Conservation (phyloP, 306 rosid species). For the Castanea mollissima region DNA sequence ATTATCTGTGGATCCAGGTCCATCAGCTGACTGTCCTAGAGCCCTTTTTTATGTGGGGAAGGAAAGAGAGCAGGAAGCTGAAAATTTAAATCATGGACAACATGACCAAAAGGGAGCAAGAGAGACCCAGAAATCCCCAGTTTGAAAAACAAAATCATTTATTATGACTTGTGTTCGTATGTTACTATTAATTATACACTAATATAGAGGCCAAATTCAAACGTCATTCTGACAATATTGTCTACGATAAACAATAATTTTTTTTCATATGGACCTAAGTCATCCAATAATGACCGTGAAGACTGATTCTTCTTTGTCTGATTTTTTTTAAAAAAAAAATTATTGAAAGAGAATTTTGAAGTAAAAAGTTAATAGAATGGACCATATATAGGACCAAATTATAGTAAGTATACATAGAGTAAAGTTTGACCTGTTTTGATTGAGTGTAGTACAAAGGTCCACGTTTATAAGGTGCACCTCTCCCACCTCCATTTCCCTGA, state of each 20-base stretch:
- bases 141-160: no score
- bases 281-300: neutral
- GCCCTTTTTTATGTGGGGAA: no score
- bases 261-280: no score
- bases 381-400: constrained; percentile 7
- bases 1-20: no score
- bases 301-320: neutral
- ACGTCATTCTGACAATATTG: constrained; percentile 17
- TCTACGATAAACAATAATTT: neutral
- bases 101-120: no score
- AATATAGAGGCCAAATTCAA: constrained; percentile 8
- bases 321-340: neutral
- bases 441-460: constrained; percentile 22
- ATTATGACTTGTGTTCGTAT: no score
- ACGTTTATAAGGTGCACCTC: constrained; percentile 11
- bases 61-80: no score
- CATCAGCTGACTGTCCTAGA: no score
- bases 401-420: neutral
- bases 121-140: no score
- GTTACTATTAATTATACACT: neutral
- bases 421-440: neutral
- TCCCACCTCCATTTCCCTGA: constrained; percentile 2
- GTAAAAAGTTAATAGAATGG: constrained; percentile 3
- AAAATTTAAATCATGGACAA: no score
- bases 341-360: neutral